These are phyloP conservation scores for Fusarium xyrophilum DNA, from an alignment of 2,329 filamentous ascomycete genomes.

Conservation along the genomic window DNA sequence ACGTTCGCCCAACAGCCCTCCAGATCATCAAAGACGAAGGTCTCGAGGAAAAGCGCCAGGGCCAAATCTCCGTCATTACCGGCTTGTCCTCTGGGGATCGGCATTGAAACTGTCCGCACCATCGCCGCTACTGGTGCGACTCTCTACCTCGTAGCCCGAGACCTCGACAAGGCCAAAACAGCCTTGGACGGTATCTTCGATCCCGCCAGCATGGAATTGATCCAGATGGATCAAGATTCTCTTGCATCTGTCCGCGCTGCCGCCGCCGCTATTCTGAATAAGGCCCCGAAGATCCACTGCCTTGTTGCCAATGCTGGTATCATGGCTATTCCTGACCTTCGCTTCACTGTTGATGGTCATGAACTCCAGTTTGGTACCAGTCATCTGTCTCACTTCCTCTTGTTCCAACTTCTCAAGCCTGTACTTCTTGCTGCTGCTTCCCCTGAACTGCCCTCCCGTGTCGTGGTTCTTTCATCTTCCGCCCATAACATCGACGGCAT, in stretches of 20 bases:
- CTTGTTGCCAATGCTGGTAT: conserved; percentile 36
- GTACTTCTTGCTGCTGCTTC: conserved; percentile 50
- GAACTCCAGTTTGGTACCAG: conserved; percentile 42
- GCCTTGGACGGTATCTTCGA: conserved; percentile 4
- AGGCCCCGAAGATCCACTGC: conserved; percentile 27
- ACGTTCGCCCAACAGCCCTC: conserved; percentile 49
- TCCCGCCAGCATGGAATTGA: conserved; percentile 2
- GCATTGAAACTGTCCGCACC: conserved; percentile 53
- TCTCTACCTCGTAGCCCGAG: conserved; percentile 28
- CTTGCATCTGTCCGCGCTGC: conserved; percentile 33
- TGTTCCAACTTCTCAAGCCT: conserved; percentile 50
- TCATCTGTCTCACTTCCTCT: conserved; percentile 39
- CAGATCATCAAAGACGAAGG: conserved; percentile 49
- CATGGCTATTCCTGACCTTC: conserved; percentile 29
- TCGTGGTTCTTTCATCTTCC: conserved; percentile 54
- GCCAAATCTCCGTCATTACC: conserved; percentile 51
- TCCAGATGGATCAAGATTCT: conserved; percentile 36
- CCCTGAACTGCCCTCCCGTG: conserved; percentile 51
- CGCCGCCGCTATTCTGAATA: conserved; percentile 23
- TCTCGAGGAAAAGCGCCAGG: conserved; percentile 42
- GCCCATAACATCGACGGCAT: conserved; percentile 44
- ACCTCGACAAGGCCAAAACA: conserved; percentile 25
- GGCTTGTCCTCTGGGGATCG: conserved; percentile 53
- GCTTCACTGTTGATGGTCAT: conserved; percentile 29
- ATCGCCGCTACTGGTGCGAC: conserved; percentile 48